Conservation (phyloP, 257 asterid species). For the Catharanthus roseus region DNA sequence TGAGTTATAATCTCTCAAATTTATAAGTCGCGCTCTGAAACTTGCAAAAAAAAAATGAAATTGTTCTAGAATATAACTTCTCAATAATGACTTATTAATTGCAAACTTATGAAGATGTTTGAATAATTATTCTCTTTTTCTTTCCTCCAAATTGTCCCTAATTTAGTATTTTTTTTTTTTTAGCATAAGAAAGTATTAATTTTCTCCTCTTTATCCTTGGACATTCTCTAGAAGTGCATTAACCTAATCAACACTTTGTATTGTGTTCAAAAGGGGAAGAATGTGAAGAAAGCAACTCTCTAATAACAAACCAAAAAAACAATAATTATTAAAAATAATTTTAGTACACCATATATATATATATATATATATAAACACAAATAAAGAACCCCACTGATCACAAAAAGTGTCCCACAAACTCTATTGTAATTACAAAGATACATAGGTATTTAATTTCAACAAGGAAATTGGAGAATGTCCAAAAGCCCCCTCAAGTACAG, state of each 20-base stretch:
- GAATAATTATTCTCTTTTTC: not conserved
- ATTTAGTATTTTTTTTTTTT: no score
- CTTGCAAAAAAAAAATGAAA: no score
- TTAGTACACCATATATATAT: constrained; percentile 12
- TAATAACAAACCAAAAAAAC: constrained; percentile 5
- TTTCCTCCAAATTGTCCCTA: not conserved
- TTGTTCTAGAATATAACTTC: no score
- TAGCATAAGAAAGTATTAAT: constrained; percentile 13
- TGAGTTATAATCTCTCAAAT: no score
- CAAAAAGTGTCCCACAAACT: constrained; percentile 8
- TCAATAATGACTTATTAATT: no score
- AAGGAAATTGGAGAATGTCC: no score
- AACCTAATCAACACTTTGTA: constrained; percentile 15
- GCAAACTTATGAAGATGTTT: no score
- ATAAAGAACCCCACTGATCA: not conserved
- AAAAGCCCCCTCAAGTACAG: constrained; percentile 20
- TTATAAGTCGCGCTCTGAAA: no score
- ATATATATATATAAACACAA: constrained; percentile 1
- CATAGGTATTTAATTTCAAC: constrained; percentile 14
- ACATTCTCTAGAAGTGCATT: constrained; percentile 24
- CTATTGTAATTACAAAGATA: constrained; percentile 16
- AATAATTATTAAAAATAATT: no score
- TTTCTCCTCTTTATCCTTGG: constrained; percentile 1
- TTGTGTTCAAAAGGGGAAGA: constrained; percentile 27
- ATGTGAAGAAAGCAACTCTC: constrained; percentile 36